Evolutionary conservation across 2,329 filamentous ascomycete species (phyloP), one percentile per base, ranked within the genome.

Genomic region (Fusarium proliferatum): DNA sequence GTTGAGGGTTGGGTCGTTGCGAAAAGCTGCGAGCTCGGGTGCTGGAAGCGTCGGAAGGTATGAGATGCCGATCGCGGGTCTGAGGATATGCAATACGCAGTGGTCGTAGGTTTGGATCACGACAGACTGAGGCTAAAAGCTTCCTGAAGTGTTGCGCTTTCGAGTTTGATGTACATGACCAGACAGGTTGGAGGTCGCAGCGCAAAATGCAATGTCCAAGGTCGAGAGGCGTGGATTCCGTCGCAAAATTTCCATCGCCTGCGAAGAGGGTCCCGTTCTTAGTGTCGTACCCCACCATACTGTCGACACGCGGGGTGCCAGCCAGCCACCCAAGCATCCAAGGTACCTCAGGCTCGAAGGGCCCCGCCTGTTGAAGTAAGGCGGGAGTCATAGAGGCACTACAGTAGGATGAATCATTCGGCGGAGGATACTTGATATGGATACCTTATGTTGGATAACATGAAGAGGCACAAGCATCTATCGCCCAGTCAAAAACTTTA

Each of bases 251-350:
- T 76, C 67, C 67, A 58, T 73, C 67, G 51, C 55, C 45, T 55
- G 45, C 56, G 48, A 61, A 71, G 67, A 73, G 71, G 71, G 71
- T 73, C 70, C 23, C 49, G 43, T 48, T 58, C 52, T 61, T 67
- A 49, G 45, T 49, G 58, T 78, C 77, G 77, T 79, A 65, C 77
- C 77, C 77, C 77, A 78, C 77, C 77, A 76, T 62, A 34, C 67
- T 77, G 69, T 69, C 69, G 63, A 70, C 71, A 62, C 60, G 67
- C 71, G 55, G 62, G 71, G 69, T 61, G 56, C 51, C 64, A 72
- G 21, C 59, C 61, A 72, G 21, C 63, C 61, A 62, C 39, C 28
- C 15, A 26, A 26, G 42, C 42, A 23, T 43, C 42, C 16, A 36
- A 36, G 16, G 34, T 36, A 43, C 45, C 21, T 48, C 26, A n/a